Conservation (phyloP, 1,139 yeast species). For the Suzukiozyma palmioleophila region DNA sequence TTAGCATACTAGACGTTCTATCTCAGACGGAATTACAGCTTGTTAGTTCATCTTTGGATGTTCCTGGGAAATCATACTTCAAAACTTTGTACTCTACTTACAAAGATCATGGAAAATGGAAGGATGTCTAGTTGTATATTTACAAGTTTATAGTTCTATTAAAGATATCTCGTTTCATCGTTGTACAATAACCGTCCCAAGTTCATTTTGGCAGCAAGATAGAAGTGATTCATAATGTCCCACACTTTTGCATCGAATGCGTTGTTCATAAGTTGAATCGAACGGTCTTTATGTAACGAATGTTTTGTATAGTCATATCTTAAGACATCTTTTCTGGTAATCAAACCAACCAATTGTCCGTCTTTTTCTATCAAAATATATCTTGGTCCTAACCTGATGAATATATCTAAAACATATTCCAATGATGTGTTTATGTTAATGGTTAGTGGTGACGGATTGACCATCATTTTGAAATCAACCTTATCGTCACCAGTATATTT, state of each 20-base stretch:
- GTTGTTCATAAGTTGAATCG: conserved; percentile 8
- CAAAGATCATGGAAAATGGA: conserved; percentile 81
- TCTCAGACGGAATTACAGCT: conserved; percentile 63
- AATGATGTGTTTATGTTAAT: conserved; percentile 53
- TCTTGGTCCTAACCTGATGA: conserved; percentile 78
- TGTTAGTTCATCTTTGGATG: conserved; percentile 68
- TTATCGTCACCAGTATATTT: conserved; percentile 9
- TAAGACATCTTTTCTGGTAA: conserved; percentile 66
- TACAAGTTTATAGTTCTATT: conserved; percentile 7
- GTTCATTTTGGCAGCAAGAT: conserved; percentile 17
- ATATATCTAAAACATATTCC: conserved; percentile 63
- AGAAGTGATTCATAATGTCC: conserved; percentile 26
- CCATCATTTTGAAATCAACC: conserved; percentile 36
- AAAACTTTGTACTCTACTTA: conserved; percentile 68
- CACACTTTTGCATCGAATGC: conserved; percentile 33
- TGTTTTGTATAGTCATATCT: conserved; percentile 45
- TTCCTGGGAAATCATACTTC: conserved; percentile 65
- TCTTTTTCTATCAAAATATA: conserved; percentile 57
- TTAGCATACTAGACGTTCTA: conserved; percentile 61
- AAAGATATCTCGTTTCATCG: conserved; percentile 23
- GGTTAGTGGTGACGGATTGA: conserved; percentile 62
- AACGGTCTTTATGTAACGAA: conserved; percentile 10
- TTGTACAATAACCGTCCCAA: conserved; percentile 29
- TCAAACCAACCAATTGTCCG: conserved; percentile 53
- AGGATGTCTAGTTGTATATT: conserved; percentile 35